Evolutionary conservation across 768 basidiomycete genomes (phyloP), one percentile per base, ranked within the genome.

Genomic region (Collybiopsis confluens): DNA sequence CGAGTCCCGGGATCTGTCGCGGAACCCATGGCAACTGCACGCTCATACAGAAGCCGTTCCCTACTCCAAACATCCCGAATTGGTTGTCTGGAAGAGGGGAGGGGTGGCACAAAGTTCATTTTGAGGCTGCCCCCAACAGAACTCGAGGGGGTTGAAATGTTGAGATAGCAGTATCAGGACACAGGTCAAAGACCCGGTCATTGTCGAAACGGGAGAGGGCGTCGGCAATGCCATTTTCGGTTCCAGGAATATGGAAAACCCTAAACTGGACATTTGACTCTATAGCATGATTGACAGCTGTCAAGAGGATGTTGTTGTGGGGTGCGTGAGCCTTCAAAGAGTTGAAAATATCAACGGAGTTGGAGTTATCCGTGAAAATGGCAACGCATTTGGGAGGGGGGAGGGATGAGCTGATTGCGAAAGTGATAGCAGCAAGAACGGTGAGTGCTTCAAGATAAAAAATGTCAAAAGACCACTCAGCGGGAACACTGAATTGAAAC

Each of bases 311-410:
- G 18, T 11, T 3, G 55, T 65, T 62, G 48, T 63, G 63, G 7
- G 27, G 15, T 0, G 52, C 47, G 0, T 4, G 9, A 0, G 63
- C 65, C 1, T 51, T 36, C 4, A 67, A 50, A 0, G 62, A 47
- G 54, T 57, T 56, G 56, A 66, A 67, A 10, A 62, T 56, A 6
- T 59, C 41, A 2, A 64, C 62, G 9, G 61, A 52, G 55, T 67
- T 62, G 4, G 44, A 15, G 48, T 59, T 68, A 52, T 69, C 63
- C 7, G 61, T 48, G 21, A 28, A 45, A 8, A 45, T 9, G 16
- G 16, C 10, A 8, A 24, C 8, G 7, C 9, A n/a, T 7, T 4
- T 30, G 10, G 16, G n/a, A 20, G 27, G 27, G 35, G 26, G 33
- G 27, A 18, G 8, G 18, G 38, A 40, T 6, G 4, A 15, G 8